A percentile compares a stretch with the other conserved stretches of the same genome.
Evolutionary conservation across 1,284 basidiomycete species (phyloP).

Genomic region (Exsudoporus floridanus): DNA sequence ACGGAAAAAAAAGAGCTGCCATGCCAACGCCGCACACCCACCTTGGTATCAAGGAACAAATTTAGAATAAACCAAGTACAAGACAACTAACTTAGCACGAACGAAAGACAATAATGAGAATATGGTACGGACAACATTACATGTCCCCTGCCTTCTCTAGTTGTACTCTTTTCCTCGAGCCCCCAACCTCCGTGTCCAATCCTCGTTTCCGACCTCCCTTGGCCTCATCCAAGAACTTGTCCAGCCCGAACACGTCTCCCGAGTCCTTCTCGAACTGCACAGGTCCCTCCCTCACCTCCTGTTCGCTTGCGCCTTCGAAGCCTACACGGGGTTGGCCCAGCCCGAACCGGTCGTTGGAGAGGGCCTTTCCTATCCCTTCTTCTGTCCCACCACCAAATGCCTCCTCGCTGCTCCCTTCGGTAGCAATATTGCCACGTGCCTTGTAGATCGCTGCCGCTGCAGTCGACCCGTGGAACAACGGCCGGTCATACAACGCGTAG

Average conservation of each 20-base stretch:
- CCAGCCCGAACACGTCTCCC: slow-evolving; percentile 95
- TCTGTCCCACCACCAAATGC: slow-evolving; percentile 92
- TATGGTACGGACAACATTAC: slow-evolving; percentile 36
- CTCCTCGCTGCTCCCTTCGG: slow-evolving; percentile 77
- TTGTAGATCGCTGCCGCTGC: slow-evolving; percentile 99
- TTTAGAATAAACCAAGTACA: background rate
- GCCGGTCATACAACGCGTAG: slow-evolving; percentile 93
- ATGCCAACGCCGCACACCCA: slow-evolving; percentile 20
- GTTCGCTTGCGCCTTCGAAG: slow-evolving; percentile 85
- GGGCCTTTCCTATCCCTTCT: slow-evolving; percentile 85
- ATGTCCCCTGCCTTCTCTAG: slow-evolving; percentile 64
- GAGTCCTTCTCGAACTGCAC: slow-evolving; percentile 99
- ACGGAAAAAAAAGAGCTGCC: slow-evolving; percentile 11
- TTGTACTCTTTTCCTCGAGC: slow-evolving; percentile 71
- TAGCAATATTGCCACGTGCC: slow-evolving; percentile 76
- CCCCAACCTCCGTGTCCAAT: slow-evolving; percentile 71
- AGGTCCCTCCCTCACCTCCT: slow-evolving; percentile 87
- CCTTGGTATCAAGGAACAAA: background rate
- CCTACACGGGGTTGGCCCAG: slow-evolving; percentile 84
- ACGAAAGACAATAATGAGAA: background rate
- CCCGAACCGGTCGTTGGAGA: slow-evolving; percentile 93
- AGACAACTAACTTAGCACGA: background rate
- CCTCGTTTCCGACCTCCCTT: slow-evolving; percentile 92
- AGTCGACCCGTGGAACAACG: slow-evolving; percentile 92
- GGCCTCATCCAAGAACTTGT: slow-evolving; percentile 96